Evolutionary conservation across 768 basidiomycete species (phyloP).

Genomic region (Suillus occidentalis): DNA sequence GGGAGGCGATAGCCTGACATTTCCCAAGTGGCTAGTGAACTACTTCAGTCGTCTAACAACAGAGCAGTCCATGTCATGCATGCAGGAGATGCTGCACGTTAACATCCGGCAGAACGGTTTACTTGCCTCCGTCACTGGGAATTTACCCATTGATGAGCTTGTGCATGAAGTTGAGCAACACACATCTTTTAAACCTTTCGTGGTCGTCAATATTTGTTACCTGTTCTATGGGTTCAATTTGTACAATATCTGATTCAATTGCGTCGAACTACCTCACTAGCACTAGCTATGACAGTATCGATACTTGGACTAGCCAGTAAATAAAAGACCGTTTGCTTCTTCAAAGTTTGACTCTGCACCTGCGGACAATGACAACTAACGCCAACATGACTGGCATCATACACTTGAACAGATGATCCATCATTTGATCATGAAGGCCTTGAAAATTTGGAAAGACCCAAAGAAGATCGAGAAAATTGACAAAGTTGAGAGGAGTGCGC

Average conservation of each 20-base stretch:
- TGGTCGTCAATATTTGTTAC: slow-evolving; percentile 15
- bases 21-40: too few relatives aligned
- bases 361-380: too few relatives aligned
- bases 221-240: slow-evolving; percentile 16
- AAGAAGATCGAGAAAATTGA: too few relatives aligned
- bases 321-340: neutral
- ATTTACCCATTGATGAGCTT: slow-evolving; percentile 97
- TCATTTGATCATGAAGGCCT: too few relatives aligned
- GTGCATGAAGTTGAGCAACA: slow-evolving; percentile 96
- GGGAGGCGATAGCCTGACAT: too few relatives aligned
- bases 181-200: slow-evolving; percentile 34
- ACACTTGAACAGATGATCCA: too few relatives aligned
- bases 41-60: slow-evolving; percentile 97
- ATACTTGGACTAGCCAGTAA: slow-evolving; percentile 2
- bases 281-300: neutral
- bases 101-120: slow-evolving; percentile 97
- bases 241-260: slow-evolving; percentile 16
- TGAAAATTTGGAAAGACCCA: too few relatives aligned
- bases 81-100: slow-evolving; percentile 95
- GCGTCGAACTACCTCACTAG: neutral
- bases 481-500: too few relatives aligned
- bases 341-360: neutral
- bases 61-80: slow-evolving; percentile 93
- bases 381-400: too few relatives aligned
- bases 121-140: slow-evolving; percentile 92